Evolutionary conservation across 2,329 filamentous ascomycete species (phyloP).

Genomic region (Knufia petricola): DNA sequence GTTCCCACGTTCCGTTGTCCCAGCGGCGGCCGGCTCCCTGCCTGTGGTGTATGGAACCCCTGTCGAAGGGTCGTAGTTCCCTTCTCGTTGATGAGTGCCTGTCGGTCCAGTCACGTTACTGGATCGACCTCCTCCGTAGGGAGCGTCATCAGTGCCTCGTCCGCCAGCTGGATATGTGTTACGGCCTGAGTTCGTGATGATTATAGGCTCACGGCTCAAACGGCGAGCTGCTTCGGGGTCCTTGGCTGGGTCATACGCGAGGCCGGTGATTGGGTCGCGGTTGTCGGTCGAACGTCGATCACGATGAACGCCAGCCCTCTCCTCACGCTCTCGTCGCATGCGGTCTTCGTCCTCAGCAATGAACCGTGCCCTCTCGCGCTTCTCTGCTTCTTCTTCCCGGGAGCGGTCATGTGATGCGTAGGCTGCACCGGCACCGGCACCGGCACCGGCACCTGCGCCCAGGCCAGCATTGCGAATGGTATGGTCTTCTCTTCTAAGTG

Average conservation of each 20-base stretch:
- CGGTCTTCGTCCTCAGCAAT: conserved; percentile 13
- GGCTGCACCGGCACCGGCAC: conserved; percentile 6
- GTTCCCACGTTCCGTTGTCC: neutral
- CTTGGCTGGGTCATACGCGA: conserved; percentile 10
- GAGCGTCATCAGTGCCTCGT: neutral
- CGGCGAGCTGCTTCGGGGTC: conserved; percentile 7
- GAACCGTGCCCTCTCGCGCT: too few relatives aligned
- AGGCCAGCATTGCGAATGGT: neutral
- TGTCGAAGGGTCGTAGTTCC: neutral
- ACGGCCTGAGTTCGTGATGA: neutral
- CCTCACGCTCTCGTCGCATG: conserved; percentile 14
- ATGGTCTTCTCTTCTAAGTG: neutral
- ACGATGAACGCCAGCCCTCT: conserved; percentile 8
- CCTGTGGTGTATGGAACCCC: conserved; percentile 10
- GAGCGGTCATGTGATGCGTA: neutral
- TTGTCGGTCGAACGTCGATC: neutral
- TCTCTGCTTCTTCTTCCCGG: conserved; percentile 9
- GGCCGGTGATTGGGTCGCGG: neutral
- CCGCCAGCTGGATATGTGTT: neutral
- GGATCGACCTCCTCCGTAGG: neutral
- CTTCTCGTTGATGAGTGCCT: neutral
- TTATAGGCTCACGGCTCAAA: neutral
- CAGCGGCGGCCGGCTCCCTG: conserved; percentile 8
- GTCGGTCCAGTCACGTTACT: neutral
- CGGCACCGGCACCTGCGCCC: conserved; percentile 6